phyloP scores from a whole-genome alignment of 306 rosid genomes.

The Herpetospermum pedunculosum region DNA sequence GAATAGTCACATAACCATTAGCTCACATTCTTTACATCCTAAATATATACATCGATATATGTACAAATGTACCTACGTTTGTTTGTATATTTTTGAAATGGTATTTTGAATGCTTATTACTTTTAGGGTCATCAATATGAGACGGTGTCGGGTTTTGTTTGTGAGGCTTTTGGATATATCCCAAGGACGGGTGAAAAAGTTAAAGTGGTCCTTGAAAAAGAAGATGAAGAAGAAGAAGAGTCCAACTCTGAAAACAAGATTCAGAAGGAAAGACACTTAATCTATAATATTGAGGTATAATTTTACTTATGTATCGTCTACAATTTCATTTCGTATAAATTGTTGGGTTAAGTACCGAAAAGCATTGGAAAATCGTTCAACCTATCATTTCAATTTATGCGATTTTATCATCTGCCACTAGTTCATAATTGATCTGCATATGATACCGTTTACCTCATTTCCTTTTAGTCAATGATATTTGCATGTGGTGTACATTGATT shows the following conservation, averaged over 20 bases:
- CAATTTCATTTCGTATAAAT: background rate
- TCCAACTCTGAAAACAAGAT: constrained; percentile 57
- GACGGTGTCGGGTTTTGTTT: constrained; percentile 94
- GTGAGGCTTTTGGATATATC: constrained; percentile 93
- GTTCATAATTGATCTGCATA: background rate
- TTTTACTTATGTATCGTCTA: background rate
- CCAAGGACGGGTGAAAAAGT: constrained; percentile 92
- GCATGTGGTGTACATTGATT: background rate
- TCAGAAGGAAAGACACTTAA: constrained; percentile 52
- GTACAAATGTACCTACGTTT: background rate
- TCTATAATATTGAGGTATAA: constrained; percentile 80
- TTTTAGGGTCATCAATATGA: constrained; percentile 91
- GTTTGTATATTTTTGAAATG: background rate
- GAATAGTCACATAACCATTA: background rate
- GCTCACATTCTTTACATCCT: background rate
- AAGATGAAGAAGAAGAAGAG: constrained; percentile 53
- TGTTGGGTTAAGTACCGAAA: background rate
- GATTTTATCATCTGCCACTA: background rate
- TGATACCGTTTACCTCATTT: background rate
- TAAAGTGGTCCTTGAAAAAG: constrained; percentile 83
- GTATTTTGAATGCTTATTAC: background rate
- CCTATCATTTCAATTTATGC: background rate
- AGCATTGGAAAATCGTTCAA: background rate
- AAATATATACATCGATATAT: background rate
- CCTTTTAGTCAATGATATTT: background rate